Base-by-base conservation (phyloP, 768 basidiomycete species). In the Agrocybe chaxingu region DNA sequence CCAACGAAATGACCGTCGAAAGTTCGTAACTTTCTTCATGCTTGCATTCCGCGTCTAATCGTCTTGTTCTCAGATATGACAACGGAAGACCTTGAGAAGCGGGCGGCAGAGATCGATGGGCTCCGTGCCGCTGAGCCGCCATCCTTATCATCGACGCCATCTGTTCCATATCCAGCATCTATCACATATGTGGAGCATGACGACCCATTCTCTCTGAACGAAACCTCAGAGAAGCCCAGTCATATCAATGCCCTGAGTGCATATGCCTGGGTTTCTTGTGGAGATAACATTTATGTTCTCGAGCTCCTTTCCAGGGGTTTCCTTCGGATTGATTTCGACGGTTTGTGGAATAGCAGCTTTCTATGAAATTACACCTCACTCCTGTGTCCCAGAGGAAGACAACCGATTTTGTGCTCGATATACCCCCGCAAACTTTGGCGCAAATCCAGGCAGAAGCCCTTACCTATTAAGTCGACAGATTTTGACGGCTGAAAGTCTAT, bases 181-280 rank as follows among this genome's bases (percentile, higher is more conserved):
- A 73, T 94, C 16, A 85, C 81, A 9, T 95, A 89, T 59, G 71
- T 74, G 29, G 92, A 94, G 57, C 79, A 90, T 55, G 84, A 88
- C 3, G 73, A 92, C 57, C 87, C 90, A 0, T 87, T 90, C 52
- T 70, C 76, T 8, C 66, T 88, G 42, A 72, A 79, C 4, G 67
- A 75, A 30, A 58, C 74, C 33, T 72, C 70, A 16, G 78, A 77
- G 3, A 81, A 80, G 9, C 71, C 72, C 24, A 78, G 84, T 9
- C 79, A 85, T 56, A 70, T 89, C 12, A 54, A 66, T 13, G 65
- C 64, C 18, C 51, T 87, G 36, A 92, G 83, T 55, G 66, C 59
- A 13, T 74, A 80, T 56, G 80, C 87, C 4, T 93, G 93, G 93
- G 85, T 96, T 7, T 81, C 81, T 2, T 91, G 89, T 58, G 89